Base-by-base conservation (phyloP, 345 rosid genomes). In the Sisymbrium irio region DNA sequence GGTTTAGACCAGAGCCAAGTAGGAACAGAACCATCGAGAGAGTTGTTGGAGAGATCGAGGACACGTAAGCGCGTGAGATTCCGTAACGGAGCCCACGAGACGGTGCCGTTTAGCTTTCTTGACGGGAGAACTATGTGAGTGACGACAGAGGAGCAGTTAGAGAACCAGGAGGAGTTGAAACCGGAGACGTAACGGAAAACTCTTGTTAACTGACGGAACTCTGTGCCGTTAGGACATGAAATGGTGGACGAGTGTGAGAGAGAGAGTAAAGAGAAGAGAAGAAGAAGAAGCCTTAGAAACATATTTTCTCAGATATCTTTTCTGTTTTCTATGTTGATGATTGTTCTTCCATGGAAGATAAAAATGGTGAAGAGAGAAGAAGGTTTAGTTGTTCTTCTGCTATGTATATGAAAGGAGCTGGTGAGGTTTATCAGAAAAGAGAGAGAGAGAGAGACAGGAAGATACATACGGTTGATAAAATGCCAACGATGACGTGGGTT, bases 11-110 rank as follows among this genome's bases (percentile, higher is more conserved):
- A 87, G 55, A 94, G 71, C 93, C 89, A 88, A 33, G 79, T 78
- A 6, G 96, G 97, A 18, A 91, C 64, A 3, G 82, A 81, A 27
- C 98, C 98, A 28, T 81, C 64, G 9, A 94, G 86, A 15, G 87
- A 85, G 71, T 94, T 94, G 55, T 67, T 49, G 67, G 98, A 94
- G 73, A 94, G 87, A 72, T 91, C 92, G 53, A 94, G 62, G 13
- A 49, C 28, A 17, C 73, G 85, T 33, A 94, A 76, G 36, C 77
- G 71, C 14, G 96, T 77, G 75, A 89, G 51, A 74, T 74, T 84
- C 67, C 77, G 73, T 70, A 94, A 81, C 60, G 74, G 79, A 13
- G 42, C 78, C 97, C 97, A 94, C n/a, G 92, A 85, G 40, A 94
- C 44, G 46, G 45, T 83, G 32, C 98, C 96, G 71, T 78, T 84